Evolutionary conservation across 768 basidiomycete species (phyloP), one percentile per base, ranked within the genome.

Genomic region (Tephrocybe rancida): DNA sequence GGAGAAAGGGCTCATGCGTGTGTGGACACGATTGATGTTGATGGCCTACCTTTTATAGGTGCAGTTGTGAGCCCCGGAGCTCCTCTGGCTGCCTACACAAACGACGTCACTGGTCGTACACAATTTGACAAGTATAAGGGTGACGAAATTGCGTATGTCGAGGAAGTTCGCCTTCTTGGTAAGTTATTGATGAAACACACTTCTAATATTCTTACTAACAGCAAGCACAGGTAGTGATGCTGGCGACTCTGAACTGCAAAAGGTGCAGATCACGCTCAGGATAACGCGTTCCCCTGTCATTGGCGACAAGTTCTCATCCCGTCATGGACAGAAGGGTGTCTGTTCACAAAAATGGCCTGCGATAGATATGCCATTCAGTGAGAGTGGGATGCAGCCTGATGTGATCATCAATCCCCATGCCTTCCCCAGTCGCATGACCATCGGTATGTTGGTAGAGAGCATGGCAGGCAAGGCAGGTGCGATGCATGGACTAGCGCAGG

Each of bases 391-490:
- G 82, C 96, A 98, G 70, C 97, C 97, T 1, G 97, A 99, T 71
- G 85, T 99, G 45, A 98, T 99, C 69, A 98, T 99, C 77, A 99
- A 99, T 73, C 97, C 97, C 30, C 97, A 99, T 69, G 97, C 97
- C 14, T 99, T 99, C 79, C 97, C 97, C 2, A 91, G 88, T 79
- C 92, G 97, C 61, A 99, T 99, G 97, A 99, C 97, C 1, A 99
- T 99, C 63, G 97, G 97, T 54, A 99, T 99, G 97, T 87, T 99
- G 68, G 94, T 99, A 53, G 97, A 99, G 78, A 96, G 93, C 72
- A 87, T 98, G 86, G 97, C 97, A 0, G 97, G 97, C n/a, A 99
- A 99, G 71, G 90, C 97, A 1, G 97, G 97, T 53, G 90, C 96
- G 7, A 92, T 98, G 91, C 97, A 98, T 61, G 97, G 97, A 38